phyloP scores from a whole-genome alignment of 345 rosid genomes.

The Lumnitzera littorea region DNA sequence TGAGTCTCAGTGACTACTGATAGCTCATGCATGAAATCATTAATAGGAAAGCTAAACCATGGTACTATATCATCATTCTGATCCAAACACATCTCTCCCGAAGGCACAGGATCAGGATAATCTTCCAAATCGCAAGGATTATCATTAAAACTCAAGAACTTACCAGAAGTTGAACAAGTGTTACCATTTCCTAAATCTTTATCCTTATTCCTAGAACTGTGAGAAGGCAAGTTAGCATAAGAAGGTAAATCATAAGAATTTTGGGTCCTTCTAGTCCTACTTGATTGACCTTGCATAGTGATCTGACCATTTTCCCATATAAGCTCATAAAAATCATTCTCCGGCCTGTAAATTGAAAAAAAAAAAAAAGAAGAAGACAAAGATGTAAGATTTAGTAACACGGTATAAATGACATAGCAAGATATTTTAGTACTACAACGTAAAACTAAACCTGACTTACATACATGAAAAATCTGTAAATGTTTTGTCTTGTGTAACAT shows the following conservation, averaged over 20 bases:
- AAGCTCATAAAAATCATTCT: constrained; percentile 56
- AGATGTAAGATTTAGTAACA: not conserved
- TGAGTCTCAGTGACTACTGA: constrained; percentile 42
- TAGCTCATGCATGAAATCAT: constrained; percentile 52
- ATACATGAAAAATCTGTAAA: constrained; percentile 30
- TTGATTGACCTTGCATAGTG: constrained; percentile 52
- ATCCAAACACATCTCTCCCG: constrained; percentile 40
- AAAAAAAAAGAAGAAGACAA: not conserved
- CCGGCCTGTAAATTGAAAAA: constrained; percentile 40
- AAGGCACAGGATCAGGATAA: constrained; percentile 35
- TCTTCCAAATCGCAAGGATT: constrained; percentile 28
- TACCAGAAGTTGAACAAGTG: constrained; percentile 14
- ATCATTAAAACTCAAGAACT: constrained; percentile 17
- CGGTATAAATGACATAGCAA: not conserved
- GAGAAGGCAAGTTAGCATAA: constrained; percentile 15
- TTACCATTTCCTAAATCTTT: not conserved
- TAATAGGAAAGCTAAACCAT: constrained; percentile 55
- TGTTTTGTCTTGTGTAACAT: constrained; percentile 35
- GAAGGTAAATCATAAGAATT: constrained; percentile 16
- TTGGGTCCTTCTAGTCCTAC: constrained; percentile 31
- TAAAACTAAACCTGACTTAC: constrained; percentile 37
- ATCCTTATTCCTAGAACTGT: constrained; percentile 14
- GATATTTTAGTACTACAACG: not conserved
- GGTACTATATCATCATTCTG: constrained; percentile 64
- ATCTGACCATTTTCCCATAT: constrained; percentile 78